These are phyloP conservation scores for Bryum argenteum DNA, from an alignment of 225 moss, liverwort and hornwort genomes.

Conservation along the genomic window DNA sequence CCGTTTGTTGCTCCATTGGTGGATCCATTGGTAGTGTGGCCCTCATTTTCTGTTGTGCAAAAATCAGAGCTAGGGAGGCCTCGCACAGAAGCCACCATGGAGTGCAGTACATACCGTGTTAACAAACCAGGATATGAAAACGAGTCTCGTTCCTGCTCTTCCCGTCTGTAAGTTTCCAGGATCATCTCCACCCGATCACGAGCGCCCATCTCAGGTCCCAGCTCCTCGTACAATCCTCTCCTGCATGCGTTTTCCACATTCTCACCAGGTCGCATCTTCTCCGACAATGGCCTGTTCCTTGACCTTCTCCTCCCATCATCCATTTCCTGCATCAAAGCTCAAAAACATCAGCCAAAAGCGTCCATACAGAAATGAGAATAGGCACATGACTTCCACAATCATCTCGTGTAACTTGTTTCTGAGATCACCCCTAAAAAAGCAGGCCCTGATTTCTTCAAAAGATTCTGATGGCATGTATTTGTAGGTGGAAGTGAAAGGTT, in stretches of 20 bases:
- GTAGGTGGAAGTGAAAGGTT: too few species aligned
- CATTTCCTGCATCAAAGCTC: conserved; percentile 62
- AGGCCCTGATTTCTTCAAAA: too few species aligned
- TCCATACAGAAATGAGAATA: too few species aligned
- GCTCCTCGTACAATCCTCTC: conserved; percentile 88
- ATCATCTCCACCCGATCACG: conserved; percentile 62
- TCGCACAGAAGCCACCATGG: conserved; percentile 74
- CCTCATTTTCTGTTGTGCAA: conserved; percentile 76
- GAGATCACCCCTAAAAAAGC: too few species aligned
- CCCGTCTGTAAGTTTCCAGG: conserved; percentile 63
- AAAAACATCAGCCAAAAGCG: neutral
- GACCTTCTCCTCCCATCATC: conserved; percentile 70
- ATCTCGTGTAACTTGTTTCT: too few species aligned
- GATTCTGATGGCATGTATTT: too few species aligned
- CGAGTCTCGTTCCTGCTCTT: conserved; percentile 81
- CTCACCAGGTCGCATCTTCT: conserved; percentile 94
- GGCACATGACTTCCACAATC: too few species aligned
- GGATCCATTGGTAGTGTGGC: conserved; percentile 27
- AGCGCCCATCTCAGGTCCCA: conserved; percentile 72
- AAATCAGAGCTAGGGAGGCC: conserved; percentile 72
- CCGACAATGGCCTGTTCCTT: conserved; percentile 82
- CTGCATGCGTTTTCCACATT: conserved; percentile 74
- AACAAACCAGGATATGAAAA: conserved; percentile 89
- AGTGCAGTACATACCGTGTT: conserved; percentile 77
- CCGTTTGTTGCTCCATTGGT: conserved; percentile 39